Evolutionary conservation across 345 rosid species (phyloP).

Genomic region (Salix arbutifolia): DNA sequence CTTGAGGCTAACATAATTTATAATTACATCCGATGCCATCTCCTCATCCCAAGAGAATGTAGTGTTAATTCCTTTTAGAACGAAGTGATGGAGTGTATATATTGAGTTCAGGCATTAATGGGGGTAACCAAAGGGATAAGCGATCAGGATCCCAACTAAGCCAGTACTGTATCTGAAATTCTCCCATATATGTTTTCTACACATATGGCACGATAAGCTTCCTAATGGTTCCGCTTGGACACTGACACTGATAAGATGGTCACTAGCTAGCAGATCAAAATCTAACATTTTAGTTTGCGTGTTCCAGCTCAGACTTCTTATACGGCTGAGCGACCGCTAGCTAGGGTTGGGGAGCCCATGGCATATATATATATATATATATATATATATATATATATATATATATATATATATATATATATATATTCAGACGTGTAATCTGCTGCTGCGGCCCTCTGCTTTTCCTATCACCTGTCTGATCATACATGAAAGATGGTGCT

Average conservation of each 20-base stretch:
- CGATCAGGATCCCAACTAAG: too few species aligned
- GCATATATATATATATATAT: neutral
- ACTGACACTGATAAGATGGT: conserved; percentile 46
- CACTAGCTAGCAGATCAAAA: conserved; percentile 5
- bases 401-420: neutral
- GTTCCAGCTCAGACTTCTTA: conserved; percentile 16
- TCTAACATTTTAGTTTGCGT: conserved; percentile 33
- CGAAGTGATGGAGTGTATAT: too few species aligned
- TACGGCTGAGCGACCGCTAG: neutral
- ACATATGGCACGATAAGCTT: neutral
- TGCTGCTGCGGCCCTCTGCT: neutral
- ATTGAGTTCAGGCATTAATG: too few species aligned
- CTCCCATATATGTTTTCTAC: too few species aligned
- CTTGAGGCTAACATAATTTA: too few species aligned
- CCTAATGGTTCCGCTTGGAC: conserved; percentile 2
- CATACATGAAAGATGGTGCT: neutral
- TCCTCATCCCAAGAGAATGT: too few species aligned
- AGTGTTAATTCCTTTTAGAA: too few species aligned
- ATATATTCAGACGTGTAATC: conserved; percentile 29
- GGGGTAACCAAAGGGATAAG: too few species aligned
- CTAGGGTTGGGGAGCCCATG: conserved; percentile 38
- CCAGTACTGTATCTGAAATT: too few species aligned
- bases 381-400: neutral
- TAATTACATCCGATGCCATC: too few species aligned
- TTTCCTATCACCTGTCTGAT: neutral